phyloP scores from a whole-genome alignment of 371 early-diverging fungal genomes.

The Mucor indicus region DNA sequence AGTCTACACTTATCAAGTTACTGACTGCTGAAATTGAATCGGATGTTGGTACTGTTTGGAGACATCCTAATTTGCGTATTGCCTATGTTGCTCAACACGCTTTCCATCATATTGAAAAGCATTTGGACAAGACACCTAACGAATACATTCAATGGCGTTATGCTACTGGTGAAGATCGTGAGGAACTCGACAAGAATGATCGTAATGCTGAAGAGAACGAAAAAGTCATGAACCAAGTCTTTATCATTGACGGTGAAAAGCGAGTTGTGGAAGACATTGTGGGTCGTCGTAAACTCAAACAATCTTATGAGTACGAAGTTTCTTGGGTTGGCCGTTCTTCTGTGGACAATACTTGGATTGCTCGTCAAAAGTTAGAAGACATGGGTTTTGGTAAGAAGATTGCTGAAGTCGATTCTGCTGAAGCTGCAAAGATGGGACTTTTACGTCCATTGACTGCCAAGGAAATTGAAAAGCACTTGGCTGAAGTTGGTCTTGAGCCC shows the following conservation, averaged over 20 bases:
- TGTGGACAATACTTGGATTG: constrained; percentile 69
- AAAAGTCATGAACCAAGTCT: constrained; percentile 58
- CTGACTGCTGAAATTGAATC: constrained; percentile 76
- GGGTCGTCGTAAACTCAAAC: constrained; percentile 69
- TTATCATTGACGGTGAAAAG: constrained; percentile 66
- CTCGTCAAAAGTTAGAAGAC: constrained; percentile 65
- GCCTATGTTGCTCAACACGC: constrained; percentile 91
- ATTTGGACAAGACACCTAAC: constrained; percentile 77
- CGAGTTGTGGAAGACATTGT: constrained; percentile 56
- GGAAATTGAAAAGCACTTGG: constrained; percentile 70
- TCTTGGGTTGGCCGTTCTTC: constrained; percentile 58
- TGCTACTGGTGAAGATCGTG: constrained; percentile 75
- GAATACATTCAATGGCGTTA: constrained; percentile 87
- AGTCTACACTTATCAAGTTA: constrained; percentile 82
- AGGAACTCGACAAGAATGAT: constrained; percentile 66
- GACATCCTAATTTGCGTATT: constrained; percentile 78
- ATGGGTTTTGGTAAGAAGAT: constrained; percentile 69
- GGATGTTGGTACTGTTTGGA: constrained; percentile 64
- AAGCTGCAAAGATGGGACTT: constrained; percentile 63
- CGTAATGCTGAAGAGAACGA: constrained; percentile 69
- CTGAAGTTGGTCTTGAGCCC: constrained; percentile 66
- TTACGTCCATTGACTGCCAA: constrained; percentile 64
- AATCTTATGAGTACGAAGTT: constrained; percentile 67
- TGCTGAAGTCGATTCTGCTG: constrained; percentile 61
- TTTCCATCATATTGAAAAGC: constrained; percentile 83